Evolutionary conservation across 225 moss, liverwort and hornwort genomes (phyloP).

Genomic region (Polytrichum formosum): DNA sequence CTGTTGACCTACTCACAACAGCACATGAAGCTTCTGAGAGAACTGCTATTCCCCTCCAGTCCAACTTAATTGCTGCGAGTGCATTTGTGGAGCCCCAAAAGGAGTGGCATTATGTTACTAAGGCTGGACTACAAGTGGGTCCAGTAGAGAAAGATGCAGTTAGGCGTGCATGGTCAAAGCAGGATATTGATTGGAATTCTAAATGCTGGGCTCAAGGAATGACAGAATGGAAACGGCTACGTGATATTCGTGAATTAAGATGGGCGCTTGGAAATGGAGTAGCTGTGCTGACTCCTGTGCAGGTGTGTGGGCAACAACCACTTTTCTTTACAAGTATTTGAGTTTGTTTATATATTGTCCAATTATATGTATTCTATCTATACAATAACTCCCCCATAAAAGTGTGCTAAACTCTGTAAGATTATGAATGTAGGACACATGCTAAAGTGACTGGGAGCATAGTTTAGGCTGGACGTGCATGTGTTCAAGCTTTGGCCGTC

Average conservation of each 20-base stretch:
- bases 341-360: no score
- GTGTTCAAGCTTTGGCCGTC: no score
- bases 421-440: no score
- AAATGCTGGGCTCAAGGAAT: constrained; percentile 94
- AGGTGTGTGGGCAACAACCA: constrained; percentile 36
- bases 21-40: constrained; percentile 95
- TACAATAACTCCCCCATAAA: no score
- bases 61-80: constrained; percentile 85
- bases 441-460: no score
- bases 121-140: constrained; percentile 73
- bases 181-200: constrained; percentile 82
- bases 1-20: constrained; percentile 89
- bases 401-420: no score
- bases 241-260: constrained; percentile 85
- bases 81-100: constrained; percentile 93
- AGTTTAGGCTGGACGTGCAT: no score
- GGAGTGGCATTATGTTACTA: constrained; percentile 86
- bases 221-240: constrained; percentile 90
- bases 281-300: constrained; percentile 81
- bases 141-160: constrained; percentile 89
- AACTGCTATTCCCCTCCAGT: constrained; percentile 87
- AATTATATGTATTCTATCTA: no score
- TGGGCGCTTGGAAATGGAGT: constrained; percentile 87
- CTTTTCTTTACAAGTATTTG: no score
- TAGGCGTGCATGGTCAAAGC: constrained; percentile 84